Evolutionary conservation across 2,329 filamentous ascomycete species (phyloP).

Genomic region (Juglanconis juglandina): DNA sequence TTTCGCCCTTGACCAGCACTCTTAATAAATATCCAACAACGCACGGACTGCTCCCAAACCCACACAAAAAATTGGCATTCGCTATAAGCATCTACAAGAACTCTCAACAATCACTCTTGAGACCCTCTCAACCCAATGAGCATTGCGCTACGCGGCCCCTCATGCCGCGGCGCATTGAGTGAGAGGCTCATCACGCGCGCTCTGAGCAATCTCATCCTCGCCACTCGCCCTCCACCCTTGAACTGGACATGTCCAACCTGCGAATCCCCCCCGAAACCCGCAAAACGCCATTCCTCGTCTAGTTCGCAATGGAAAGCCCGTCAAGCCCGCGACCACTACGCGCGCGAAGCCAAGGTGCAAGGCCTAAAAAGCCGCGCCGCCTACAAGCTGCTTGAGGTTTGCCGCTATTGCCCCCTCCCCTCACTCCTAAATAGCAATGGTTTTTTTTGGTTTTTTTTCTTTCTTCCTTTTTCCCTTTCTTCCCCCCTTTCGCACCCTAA

Average conservation of each 20-base stretch:
- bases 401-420: conserved; percentile 9
- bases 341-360: conserved; percentile 71
- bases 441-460: background rate
- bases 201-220: conserved; percentile 11
- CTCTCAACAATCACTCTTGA: background rate
- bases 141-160: background rate
- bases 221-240: background rate
- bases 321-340: conserved; percentile 69
- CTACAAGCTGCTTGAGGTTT: conserved; percentile 85
- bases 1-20: background rate
- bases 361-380: conserved; percentile 86
- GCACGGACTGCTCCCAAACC: background rate
- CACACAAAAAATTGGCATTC: background rate
- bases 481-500: background rate
- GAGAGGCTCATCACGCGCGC: conserved; percentile 13
- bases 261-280: background rate
- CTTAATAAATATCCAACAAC: background rate
- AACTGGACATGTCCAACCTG: background rate
- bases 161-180: conserved; percentile 1
- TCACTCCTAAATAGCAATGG: no score
- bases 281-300: conserved; percentile 49
- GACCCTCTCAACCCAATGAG: background rate
- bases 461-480: background rate
- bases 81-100: background rate
- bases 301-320: conserved; percentile 76